Evolutionary conservation across 148 eudicot species (phyloP).

Genomic region (Silene uniflora): DNA sequence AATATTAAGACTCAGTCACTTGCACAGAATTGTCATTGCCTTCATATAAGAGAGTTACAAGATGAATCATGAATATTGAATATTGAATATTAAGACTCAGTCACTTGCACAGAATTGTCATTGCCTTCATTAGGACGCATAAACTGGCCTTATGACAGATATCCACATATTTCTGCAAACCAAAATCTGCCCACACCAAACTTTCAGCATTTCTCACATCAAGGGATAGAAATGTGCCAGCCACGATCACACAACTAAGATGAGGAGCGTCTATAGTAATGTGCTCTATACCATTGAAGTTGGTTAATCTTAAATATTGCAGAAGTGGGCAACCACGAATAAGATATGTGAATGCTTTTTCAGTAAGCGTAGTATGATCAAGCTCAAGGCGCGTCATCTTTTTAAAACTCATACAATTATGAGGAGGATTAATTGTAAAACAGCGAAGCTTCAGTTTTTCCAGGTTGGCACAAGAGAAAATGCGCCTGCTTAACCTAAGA

Average conservation of each 20-base stretch:
- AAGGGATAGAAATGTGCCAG: neutral
- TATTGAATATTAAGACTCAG: too few species aligned
- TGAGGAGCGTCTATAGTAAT: neutral
- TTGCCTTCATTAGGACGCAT: too few species aligned
- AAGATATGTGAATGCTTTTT: constrained; percentile 1
- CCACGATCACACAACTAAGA: neutral
- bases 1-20: too few species aligned
- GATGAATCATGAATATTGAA: too few species aligned
- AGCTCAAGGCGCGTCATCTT: constrained; percentile 27
- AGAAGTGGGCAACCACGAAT: neutral
- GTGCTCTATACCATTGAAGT: neutral
- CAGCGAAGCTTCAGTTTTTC: constrained; percentile 23
- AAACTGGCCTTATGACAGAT: too few species aligned
- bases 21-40: too few species aligned
- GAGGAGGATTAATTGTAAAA: constrained; percentile 10
- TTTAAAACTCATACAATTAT: constrained; percentile 14
- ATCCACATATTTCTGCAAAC: neutral
- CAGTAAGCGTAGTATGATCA: neutral
- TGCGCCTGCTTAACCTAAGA: constrained; percentile 9
- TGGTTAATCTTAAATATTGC: neutral
- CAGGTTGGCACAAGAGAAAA: constrained; percentile 17
- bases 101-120: too few species aligned
- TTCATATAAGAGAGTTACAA: too few species aligned
- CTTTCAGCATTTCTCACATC: neutral
- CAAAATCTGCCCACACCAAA: neutral